These are phyloP conservation scores for Thelonectria blattea DNA, from an alignment of 2,329 filamentous ascomycete species.

Conservation along the genomic window DNA sequence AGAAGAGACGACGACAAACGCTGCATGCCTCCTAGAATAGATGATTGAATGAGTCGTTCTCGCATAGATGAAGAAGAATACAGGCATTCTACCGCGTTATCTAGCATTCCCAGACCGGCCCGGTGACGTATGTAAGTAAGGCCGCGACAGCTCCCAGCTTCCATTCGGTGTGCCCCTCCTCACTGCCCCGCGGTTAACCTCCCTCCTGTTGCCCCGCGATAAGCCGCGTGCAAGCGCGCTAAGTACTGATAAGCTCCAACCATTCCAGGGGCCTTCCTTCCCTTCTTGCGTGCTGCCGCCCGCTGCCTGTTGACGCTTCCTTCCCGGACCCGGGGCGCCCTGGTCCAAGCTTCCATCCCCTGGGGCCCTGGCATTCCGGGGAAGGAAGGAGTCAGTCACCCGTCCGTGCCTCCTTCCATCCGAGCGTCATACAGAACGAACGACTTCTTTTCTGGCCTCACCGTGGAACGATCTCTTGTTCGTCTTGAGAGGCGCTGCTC, in stretches of 20 bases:
- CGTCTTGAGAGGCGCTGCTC: background rate
- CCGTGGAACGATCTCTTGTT: background rate
- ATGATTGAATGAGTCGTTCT: background rate
- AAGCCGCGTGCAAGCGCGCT: slow-evolving; percentile 26
- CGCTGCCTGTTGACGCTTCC: background rate
- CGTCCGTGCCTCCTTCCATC: slow-evolving; percentile 10
- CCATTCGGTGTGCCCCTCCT: slow-evolving; percentile 10
- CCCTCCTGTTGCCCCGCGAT: slow-evolving; percentile 18
- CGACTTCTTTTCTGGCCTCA: background rate
- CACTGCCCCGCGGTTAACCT: slow-evolving; percentile 3
- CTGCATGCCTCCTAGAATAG: background rate
- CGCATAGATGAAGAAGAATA: background rate
- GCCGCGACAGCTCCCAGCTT: slow-evolving; percentile 22
- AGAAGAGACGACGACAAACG: background rate
- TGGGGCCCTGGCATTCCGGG: slow-evolving; percentile 1
- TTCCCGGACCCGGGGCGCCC: slow-evolving; percentile 5
- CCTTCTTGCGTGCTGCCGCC: background rate
- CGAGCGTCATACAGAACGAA: background rate
- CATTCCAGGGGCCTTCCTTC: slow-evolving; percentile 1
- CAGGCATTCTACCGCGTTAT: background rate
- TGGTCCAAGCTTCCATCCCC: slow-evolving; percentile 18
- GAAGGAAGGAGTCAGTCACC: slow-evolving; percentile 7
- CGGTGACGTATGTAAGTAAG: slow-evolving; percentile 26
- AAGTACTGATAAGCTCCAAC: slow-evolving; percentile 7
- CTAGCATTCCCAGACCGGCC: background rate